Base-by-base conservation (phyloP, 768 basidiomycete genomes). In the Mycena belliarum region DNA sequence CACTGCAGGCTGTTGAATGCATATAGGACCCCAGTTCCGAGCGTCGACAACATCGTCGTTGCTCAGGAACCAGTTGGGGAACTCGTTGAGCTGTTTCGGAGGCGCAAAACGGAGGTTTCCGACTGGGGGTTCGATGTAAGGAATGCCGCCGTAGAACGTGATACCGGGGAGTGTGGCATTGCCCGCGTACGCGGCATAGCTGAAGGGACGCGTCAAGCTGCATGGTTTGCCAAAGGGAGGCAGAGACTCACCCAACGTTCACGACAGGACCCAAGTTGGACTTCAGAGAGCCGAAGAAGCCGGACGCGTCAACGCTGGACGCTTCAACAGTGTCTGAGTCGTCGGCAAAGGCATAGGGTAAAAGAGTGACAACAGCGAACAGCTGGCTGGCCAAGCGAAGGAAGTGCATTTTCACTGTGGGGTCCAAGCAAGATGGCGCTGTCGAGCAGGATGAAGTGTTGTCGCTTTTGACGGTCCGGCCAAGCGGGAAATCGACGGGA, bases 1-100 rank as follows among this genome's bases (percentile, higher is more conserved):
- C 3, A 68, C 66, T n/a, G 75, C 75, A 6, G 75, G 75, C 49
- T 75, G 73, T 54, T 76, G 75, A 15, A 76, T 72, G 64, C 75
- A 76, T 1, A 73, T 61, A 14, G 72, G 66, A 1, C 73, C 75
- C 65, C 70, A 76, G 45, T 71, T 72, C 11, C 72, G 56, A 2
- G 75, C 73, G 52, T 75, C 73, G 18, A 66, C 56, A 20, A 74
- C 59, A 42, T 65, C 55, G 38, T 46, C 45, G 42, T 55, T 58
- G 7, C 24, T 56, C 14, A 64, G 33, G 25, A 40, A 63, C 12
- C 53, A 37, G 23, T 47, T 58, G n/a, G 55, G 14, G 4, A 11
- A 26, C 50, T 72, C 72, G 55, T 73, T 63, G 14, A 76, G 60
- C 35, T 59, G 57, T 32, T 64, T 48, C 20, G 75, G 73, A 16